phyloP scores from a whole-genome alignment of 768 basidiomycete species.

The Lactarius sanguifluus region DNA sequence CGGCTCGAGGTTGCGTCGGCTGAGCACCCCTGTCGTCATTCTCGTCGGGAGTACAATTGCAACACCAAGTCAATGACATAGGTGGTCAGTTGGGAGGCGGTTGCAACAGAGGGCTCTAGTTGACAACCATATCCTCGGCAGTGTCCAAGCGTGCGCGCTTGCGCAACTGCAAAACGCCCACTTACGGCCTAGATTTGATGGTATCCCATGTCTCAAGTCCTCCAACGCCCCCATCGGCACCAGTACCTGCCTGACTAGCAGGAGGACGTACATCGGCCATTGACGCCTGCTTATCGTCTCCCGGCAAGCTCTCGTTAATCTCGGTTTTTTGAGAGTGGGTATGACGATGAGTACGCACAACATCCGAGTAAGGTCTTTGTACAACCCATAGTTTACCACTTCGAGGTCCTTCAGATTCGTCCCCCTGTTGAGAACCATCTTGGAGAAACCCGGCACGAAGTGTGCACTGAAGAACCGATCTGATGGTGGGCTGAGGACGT shows the following conservation, averaged over 20 bases:
- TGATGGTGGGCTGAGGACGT: too few species aligned
- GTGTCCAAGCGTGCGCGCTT: conserved; percentile 36
- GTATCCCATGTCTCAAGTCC: conserved; percentile 71
- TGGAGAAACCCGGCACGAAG: too few species aligned
- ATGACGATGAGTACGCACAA: conserved; percentile 50
- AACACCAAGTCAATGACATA: too few species aligned
- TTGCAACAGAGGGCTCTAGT: conserved; percentile 34
- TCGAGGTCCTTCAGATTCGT: too few species aligned
- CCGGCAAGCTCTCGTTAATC: conserved; percentile 87
- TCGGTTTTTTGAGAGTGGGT: conserved; percentile 73
- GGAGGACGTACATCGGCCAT: conserved; percentile 55
- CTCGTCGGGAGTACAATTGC: too few species aligned
- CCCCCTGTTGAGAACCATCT: too few species aligned
- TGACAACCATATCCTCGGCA: conserved; percentile 30
- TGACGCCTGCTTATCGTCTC: conserved; percentile 52
- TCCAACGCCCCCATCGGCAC: conserved; percentile 72
- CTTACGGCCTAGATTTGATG: conserved; percentile 59
- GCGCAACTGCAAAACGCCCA: conserved; percentile 59
- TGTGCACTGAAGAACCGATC: too few species aligned
- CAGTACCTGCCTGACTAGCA: conserved; percentile 52
- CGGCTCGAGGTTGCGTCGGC: too few species aligned
- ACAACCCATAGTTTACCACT: too few species aligned
- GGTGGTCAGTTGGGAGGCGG: too few species aligned
- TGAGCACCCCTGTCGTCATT: too few species aligned
- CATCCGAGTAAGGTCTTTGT: too few species aligned